Base-by-base conservation (phyloP, 2,329 filamentous ascomycete genomes). In the Cercospora sp. region DNA sequence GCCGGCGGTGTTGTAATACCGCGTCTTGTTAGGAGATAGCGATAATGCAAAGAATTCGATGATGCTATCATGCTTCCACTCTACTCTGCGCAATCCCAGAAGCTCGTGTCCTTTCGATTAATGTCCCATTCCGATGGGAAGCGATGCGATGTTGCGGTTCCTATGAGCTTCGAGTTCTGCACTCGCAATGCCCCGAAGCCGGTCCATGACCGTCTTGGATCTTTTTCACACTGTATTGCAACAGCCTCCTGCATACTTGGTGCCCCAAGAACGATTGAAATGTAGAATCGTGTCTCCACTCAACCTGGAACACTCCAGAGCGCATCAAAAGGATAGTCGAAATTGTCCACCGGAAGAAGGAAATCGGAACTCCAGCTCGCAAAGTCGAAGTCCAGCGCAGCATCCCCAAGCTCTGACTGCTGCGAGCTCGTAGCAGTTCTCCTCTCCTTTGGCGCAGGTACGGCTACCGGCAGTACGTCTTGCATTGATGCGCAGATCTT, bases 401-500 rank as follows among this genome's bases (percentile, higher is more conserved):
- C 24, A 30, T 16, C 49, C 24, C 28, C 49, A 8, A 26, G 10
- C 26, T 53, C 49, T 24, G 49, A 28, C 24, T 30, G 24, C 45
- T 53, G 24, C 26, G 24, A 5, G 49, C 49, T 53, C 5, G 49
- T 16, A n/a, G 49, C 49, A 28, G 13, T n/a, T 4, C 7, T 24
- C 3, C 12, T 53, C 3, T 8, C 49, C 21, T 1, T 30, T 5
- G 49, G 8, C 12, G 24, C 24, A 53, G 24, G 49, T 53, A 28
- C 24, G 12, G 26, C 24, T 53, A 3, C 49, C 26, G 49, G 49
- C 49, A n/a, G 49, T 26, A 53, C 24, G 3, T 53, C 49, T 16
- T 12, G 49, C 49, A 53, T 53, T 3, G 49, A 28, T n/a, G 49
- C 24, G 24, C 49, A 77, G n/a, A 81, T 78, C 63, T 75, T 78